Conservation (phyloP, 768 basidiomycete species). For the Mrakia blollopis region DNA sequence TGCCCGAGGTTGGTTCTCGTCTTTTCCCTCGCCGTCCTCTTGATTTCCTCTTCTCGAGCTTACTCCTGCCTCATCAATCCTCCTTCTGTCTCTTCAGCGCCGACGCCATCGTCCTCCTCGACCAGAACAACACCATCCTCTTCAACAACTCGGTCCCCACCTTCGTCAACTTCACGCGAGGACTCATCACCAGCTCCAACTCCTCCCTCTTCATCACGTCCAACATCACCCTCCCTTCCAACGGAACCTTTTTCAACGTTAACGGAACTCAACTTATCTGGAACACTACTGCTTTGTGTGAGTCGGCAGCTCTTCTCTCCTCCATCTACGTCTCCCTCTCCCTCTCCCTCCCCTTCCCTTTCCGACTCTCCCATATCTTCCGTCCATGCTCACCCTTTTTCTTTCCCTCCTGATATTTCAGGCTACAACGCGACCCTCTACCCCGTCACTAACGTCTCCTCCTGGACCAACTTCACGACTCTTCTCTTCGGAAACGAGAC, state of each 20-base stretch:
- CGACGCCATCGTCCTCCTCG: conserved; percentile 3
- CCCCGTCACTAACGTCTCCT: not conserved
- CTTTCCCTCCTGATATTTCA: not conserved
- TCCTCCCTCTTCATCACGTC: not conserved
- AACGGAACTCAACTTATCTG: conserved; percentile 4
- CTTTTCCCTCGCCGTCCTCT: not conserved
- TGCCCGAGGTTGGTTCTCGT: not conserved
- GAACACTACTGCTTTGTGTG: conserved; percentile 9
- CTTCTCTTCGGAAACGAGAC: conserved; percentile 4
- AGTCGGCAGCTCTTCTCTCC: not conserved
- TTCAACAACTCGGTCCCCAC: conserved; percentile 1
- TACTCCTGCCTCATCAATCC: not conserved
- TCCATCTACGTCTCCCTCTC: not conserved
- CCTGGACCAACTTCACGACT: conserved; percentile 3
- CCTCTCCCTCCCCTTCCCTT: not conserved
- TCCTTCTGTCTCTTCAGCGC: not conserved
- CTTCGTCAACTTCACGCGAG: conserved; percentile 12
- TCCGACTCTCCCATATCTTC: not conserved
- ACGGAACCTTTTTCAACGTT: conserved; percentile 8
- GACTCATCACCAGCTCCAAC: conserved; percentile 10
- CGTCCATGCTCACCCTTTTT: no score
- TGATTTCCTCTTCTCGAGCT: not conserved
- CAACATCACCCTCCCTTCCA: conserved; percentile 1
- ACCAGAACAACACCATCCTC: conserved; percentile 4
- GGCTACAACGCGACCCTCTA: conserved; percentile 10